Conservation (phyloP, 306 rosid genomes). For the Fagus sylvatica region DNA sequence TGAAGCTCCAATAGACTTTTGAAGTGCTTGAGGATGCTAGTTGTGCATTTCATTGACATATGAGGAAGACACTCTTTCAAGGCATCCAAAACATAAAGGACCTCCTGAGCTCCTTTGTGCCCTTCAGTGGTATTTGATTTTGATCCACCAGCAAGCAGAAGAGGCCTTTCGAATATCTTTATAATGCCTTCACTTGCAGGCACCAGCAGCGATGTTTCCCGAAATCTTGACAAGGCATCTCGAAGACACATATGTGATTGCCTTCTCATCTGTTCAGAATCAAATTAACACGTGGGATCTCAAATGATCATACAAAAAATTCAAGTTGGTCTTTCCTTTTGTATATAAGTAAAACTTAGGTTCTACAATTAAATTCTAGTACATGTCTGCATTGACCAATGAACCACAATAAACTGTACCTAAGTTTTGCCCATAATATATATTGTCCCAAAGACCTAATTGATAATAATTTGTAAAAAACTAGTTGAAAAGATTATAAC, state of each 20-base stretch:
- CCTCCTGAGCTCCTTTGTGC: slow-evolving; percentile 70
- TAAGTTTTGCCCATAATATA: no score
- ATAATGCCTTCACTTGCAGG: slow-evolving; percentile 69
- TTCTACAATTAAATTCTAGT: no score
- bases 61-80: slow-evolving; percentile 77
- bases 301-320: not conserved
- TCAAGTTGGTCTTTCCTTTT: not conserved
- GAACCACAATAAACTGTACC: no score
- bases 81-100: slow-evolving; percentile 68
- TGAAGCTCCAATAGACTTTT: slow-evolving; percentile 67
- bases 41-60: slow-evolving; percentile 59
- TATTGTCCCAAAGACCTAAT: no score
- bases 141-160: slow-evolving; percentile 73
- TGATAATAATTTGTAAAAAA: no score
- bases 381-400: no score
- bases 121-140: slow-evolving; percentile 48
- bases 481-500: no score
- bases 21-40: slow-evolving; percentile 56
- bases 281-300: slow-evolving; percentile 25
- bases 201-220: slow-evolving; percentile 43
- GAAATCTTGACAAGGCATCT: slow-evolving; percentile 48
- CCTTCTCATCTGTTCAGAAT: slow-evolving; percentile 60
- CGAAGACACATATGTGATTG: slow-evolving; percentile 69
- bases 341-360: no score
- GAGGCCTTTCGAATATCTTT: slow-evolving; percentile 50